Conservation (phyloP, 1,284 basidiomycete species). For the Ganoderma boninense region DNA sequence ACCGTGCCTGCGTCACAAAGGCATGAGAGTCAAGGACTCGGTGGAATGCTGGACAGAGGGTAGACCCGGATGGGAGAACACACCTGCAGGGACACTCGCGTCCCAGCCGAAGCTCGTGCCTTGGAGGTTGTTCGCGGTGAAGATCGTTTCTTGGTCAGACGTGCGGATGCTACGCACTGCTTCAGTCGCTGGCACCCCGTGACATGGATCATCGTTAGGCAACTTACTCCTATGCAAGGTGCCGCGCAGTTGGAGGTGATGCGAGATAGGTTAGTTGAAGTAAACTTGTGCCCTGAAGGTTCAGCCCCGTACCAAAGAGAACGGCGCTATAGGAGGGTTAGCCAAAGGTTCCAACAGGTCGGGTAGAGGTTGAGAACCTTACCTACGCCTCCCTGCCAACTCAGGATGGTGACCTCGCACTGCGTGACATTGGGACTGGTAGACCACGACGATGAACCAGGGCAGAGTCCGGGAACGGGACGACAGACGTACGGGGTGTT, state of each 20-base stretch:
- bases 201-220: neutral
- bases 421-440: neutral
- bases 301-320: neutral
- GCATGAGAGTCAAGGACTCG: too few species aligned
- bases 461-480: neutral
- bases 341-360: neutral
- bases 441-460: neutral
- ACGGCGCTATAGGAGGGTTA: neutral
- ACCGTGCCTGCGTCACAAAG: neutral
- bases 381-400: neutral
- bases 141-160: neutral
- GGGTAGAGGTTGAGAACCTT: neutral
- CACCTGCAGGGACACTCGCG: neutral
- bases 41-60: neutral
- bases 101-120: slow-evolving; percentile 1
- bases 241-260: neutral
- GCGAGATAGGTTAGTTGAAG: neutral
- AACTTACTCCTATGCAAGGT: neutral
- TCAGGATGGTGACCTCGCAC: neutral
- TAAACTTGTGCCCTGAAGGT: neutral
- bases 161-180: neutral
- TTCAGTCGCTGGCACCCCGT: neutral
- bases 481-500: neutral
- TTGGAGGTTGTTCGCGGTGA: neutral
- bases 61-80: neutral